Percentiles rank a stretch among this genome's conserved stretches.
phyloP scores from a whole-genome alignment of 495 filamentous ascomycete species.

The Lasiosphaeris hirsuta region DNA sequence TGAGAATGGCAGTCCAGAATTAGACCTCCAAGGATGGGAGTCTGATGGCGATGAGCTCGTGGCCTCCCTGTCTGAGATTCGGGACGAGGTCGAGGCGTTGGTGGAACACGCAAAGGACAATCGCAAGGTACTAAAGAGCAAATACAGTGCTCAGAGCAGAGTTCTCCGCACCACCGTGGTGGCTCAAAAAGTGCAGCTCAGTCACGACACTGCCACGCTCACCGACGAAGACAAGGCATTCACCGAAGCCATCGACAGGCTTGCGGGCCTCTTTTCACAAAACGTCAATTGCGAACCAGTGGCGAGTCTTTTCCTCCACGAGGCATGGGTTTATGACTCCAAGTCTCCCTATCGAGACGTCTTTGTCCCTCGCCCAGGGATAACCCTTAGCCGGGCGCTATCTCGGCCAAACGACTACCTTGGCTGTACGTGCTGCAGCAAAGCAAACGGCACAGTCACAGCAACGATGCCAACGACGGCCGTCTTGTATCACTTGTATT shows the following conservation, averaged over 20 bases:
- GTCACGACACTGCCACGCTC: conserved; percentile 70
- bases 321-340: conserved; percentile 81
- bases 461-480: conserved; percentile 72
- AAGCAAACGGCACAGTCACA: conserved; percentile 45
- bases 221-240: conserved; percentile 73
- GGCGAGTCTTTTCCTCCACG: conserved; percentile 65
- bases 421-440: conserved; percentile 63
- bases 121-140: conserved; percentile 61
- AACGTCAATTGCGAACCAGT: conserved; percentile 59
- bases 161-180: conserved; percentile 79
- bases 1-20: conserved; percentile 34
- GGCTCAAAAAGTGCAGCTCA: conserved; percentile 81
- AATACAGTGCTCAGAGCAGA: conserved; percentile 67
- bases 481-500: conserved; percentile 85
- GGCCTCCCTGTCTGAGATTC: conserved; percentile 35
- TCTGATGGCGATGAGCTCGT: conserved; percentile 34
- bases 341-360: conserved; percentile 74
- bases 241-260: conserved; percentile 65
- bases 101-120: conserved; percentile 38
- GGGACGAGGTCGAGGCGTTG: conserved; percentile 37
- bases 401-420: conserved; percentile 83
- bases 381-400: conserved; percentile 77
- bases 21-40: conserved; percentile 33
- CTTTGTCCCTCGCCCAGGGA: conserved; percentile 75
- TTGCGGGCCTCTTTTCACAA: conserved; percentile 53